These are phyloP conservation scores for Pythium rhizo-oryzae DNA, from an alignment of 352 stramenopile genomes.

Conservation along the genomic window DNA sequence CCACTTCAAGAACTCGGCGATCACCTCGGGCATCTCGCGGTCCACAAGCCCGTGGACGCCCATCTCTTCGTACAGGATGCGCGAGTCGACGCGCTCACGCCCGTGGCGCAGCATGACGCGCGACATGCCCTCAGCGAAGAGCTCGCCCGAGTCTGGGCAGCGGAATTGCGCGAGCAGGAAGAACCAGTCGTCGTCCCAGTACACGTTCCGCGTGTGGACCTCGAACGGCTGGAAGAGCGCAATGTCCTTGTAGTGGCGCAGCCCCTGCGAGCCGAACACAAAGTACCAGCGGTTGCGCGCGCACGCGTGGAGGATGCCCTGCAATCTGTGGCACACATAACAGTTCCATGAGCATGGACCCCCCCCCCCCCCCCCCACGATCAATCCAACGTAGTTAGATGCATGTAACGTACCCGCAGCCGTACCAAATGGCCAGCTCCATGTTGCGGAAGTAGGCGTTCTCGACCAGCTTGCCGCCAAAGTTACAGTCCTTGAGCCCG, in stretches of 20 bases:
- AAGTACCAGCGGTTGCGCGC: conserved; percentile 67
- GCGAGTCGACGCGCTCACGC: conserved; percentile 49
- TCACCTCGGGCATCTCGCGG: conserved; percentile 48
- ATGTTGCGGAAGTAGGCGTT: conserved; percentile 76
- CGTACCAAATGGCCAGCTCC: conserved; percentile 76
- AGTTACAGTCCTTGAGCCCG: conserved; percentile 61
- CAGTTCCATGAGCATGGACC: neutral
- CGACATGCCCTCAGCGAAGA: conserved; percentile 67
- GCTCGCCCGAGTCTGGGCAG: conserved; percentile 57
- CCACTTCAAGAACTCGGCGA: conserved; percentile 59
- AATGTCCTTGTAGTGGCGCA: conserved; percentile 67
- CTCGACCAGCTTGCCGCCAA: conserved; percentile 54
- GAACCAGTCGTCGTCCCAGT: conserved; percentile 77
- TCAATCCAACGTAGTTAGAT: neutral
- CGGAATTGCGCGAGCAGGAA: conserved; percentile 69
- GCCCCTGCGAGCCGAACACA: conserved; percentile 67
- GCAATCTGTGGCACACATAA: conserved; percentile 24
- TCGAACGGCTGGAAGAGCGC: conserved; percentile 56
- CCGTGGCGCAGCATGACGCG: conserved; percentile 65
- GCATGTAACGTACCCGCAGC: conserved; percentile 47
- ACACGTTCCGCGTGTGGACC: conserved; percentile 68
- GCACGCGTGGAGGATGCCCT: conserved; percentile 61
- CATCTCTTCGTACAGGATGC: conserved; percentile 58
- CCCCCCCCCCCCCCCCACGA: no score
- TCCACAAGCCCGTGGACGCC: conserved; percentile 46